Evolutionary conservation across 352 stramenopile genomes (phyloP), one percentile per base, ranked within the genome.

Genomic region (Phytophthora macrochlamydospora): DNA sequence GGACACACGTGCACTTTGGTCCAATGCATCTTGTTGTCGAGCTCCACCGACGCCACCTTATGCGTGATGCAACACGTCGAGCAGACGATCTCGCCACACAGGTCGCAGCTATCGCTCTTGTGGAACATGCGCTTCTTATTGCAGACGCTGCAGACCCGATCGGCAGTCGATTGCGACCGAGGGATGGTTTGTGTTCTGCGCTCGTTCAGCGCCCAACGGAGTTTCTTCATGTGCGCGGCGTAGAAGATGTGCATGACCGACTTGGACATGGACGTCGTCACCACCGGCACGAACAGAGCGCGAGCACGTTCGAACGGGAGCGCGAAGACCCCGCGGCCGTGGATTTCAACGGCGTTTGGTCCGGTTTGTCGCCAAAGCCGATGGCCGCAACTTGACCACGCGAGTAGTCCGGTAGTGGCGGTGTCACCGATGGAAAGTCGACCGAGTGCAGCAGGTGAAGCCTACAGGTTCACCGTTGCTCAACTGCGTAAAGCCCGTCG

Each of bases 391-490:
- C 57, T 67, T 71, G 64, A 4, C 58, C 57, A 1, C 64, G 57
- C 4, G 52, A 71, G 35, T 72, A 72, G 51, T 72, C 51, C 13
- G 58, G 65, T 28, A 72, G 48, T 11, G 65, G 52, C 46, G 59
- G 58, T 5, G 65, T 72, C 51, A 48, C 11, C 4, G 52, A 56
- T n/a, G 59, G 59, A 3, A 75, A 64, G 29, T 70, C 53, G 24
- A 79, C 65, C 0, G 67, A 79, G 57, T 76, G 71, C 3, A 74
- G 37, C 24, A 76, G 18, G 28, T 74, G 69, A 72, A 79, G 0
- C 48, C 60, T 18, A 79, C 62, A 3, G 63, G 67, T 30, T 71
- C 64, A 5, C 67, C 67, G 2, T 67, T 65, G 31, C n/a, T 51
- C 38, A 56, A 14, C 32, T 58, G 44, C n/a, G 65, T 29, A 35